phyloP scores from a whole-genome alignment of 1,139 yeast genomes.

The Blastobotrys arbuscula region DNA sequence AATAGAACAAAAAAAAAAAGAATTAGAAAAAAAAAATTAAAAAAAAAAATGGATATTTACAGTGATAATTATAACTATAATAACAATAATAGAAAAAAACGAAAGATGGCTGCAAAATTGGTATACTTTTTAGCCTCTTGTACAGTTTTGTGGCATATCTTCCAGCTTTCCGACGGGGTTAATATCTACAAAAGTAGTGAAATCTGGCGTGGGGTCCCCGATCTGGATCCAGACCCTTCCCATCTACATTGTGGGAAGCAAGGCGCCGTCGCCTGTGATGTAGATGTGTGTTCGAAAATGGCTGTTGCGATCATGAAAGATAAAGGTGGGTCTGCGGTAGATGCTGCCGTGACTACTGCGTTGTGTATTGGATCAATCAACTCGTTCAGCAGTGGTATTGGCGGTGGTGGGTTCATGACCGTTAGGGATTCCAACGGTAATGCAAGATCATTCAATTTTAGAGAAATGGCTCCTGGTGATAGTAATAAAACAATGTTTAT shows the following conservation, averaged over 20 bases:
- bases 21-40: neutral
- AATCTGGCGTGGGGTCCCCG: neutral
- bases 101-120: too few relatives aligned
- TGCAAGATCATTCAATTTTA: conserved; percentile 68
- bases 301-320: conserved; percentile 52
- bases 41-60: neutral
- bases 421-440: conserved; percentile 44
- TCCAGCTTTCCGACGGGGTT: neutral
- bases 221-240: conserved; percentile 1
- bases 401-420: conserved; percentile 83
- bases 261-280: conserved; percentile 69
- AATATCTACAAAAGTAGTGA: neutral
- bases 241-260: conserved; percentile 30
- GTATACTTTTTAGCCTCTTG: too few relatives aligned
- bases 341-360: conserved; percentile 85
- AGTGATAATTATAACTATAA: too few relatives aligned
- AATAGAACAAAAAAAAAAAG: too few relatives aligned
- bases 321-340: conserved; percentile 75
- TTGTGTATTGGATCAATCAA: conserved; percentile 82
- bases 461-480: conserved; percentile 75
- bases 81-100: neutral
- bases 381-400: conserved; percentile 83
- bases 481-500: conserved; percentile 65
- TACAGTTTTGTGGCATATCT: neutral
- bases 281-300: conserved; percentile 62